These are phyloP conservation scores for Hyphopichia buzzinii DNA, from an alignment of 1,139 yeast genomes.

Conservation along the genomic window DNA sequence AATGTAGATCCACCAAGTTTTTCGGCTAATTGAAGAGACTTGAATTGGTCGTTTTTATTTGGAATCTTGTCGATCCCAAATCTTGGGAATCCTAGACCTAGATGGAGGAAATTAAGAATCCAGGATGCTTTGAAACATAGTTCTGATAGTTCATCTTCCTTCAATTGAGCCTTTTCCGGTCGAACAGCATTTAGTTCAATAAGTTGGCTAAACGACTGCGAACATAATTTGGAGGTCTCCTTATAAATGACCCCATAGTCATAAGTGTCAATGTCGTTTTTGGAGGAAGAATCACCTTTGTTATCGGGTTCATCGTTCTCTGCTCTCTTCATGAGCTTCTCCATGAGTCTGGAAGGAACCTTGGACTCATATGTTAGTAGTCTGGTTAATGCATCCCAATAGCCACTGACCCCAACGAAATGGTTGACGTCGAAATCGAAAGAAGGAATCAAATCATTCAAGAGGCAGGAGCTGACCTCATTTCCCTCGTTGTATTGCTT, in stretches of 20 bases:
- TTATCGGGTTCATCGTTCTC: slow-evolving; percentile 12
- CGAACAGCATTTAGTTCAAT: slow-evolving; percentile 33
- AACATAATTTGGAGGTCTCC: slow-evolving; percentile 48
- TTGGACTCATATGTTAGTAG: slow-evolving; percentile 30
- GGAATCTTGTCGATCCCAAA: slow-evolving; percentile 42
- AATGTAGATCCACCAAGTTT: slow-evolving; percentile 63
- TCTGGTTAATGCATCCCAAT: slow-evolving; percentile 68
- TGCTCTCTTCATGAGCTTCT: slow-evolving; percentile 6
- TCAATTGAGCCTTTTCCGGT: slow-evolving; percentile 24
- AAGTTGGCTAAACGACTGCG: slow-evolving; percentile 39
- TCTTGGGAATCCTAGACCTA: slow-evolving; percentile 71
- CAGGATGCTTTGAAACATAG: slow-evolving; percentile 72
- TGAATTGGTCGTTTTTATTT: slow-evolving; percentile 26
- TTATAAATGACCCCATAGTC: slow-evolving; percentile 41
- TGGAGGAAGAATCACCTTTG: slow-evolving; percentile 1
- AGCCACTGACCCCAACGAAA: slow-evolving; percentile 79
- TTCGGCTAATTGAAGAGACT: slow-evolving; percentile 61
- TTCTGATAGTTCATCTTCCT: slow-evolving; percentile 41
- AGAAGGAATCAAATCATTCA: slow-evolving; percentile 56
- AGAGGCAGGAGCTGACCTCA: slow-evolving; percentile 47
- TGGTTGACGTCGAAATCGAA: slow-evolving; percentile 67
- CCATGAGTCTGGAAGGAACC: slow-evolving; percentile 11
- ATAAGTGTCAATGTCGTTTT: slow-evolving; percentile 17
- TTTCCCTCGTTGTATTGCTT: slow-evolving; percentile 27
- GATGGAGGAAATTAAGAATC: slow-evolving; percentile 67